A percentile compares a stretch with the other conserved stretches of the same genome.
phyloP scores from a whole-genome alignment of 805 yeast species.

The Tetrapisispora phaffii region DNA sequence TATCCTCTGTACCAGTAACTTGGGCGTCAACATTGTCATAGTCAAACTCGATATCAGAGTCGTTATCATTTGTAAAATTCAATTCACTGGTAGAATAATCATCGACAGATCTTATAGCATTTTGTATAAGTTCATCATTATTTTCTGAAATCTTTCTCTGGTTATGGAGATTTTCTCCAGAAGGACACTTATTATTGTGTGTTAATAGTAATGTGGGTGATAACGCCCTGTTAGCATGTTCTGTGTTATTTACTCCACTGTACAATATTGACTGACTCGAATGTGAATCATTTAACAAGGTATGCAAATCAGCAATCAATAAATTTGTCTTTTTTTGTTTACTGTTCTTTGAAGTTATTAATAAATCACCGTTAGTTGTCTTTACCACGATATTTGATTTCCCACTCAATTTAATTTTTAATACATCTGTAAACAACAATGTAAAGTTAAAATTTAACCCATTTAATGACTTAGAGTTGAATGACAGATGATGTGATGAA shows the following conservation, averaged over 20 bases:
- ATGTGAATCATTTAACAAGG: constrained; percentile 65
- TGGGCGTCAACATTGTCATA: background rate
- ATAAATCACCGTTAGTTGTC: background rate
- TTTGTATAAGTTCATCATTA: constrained; percentile 22
- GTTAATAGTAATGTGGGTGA: constrained; percentile 1
- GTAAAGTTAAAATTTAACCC: constrained; percentile 82
- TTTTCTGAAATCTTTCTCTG: constrained; percentile 4
- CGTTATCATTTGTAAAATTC: background rate
- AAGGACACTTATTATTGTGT: background rate
- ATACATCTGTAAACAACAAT: constrained; percentile 62
- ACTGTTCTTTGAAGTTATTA: background rate
- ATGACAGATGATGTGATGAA: constrained; percentile 69
- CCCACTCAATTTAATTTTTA: background rate
- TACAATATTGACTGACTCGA: constrained; percentile 30
- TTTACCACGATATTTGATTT: background rate
- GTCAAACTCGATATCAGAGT: background rate
- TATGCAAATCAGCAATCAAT: constrained; percentile 36
- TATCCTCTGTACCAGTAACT: constrained; percentile 7
- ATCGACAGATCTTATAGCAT: constrained; percentile 38
- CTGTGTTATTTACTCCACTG: background rate
- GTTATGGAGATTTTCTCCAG: background rate
- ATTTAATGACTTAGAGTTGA: constrained; percentile 58
- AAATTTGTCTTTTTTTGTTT: background rate
- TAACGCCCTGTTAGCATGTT: background rate
- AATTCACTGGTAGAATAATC: constrained; percentile 20